Base-by-base conservation (phyloP, 495 filamentous ascomycete genomes). In the Xylaria telfairii region DNA sequence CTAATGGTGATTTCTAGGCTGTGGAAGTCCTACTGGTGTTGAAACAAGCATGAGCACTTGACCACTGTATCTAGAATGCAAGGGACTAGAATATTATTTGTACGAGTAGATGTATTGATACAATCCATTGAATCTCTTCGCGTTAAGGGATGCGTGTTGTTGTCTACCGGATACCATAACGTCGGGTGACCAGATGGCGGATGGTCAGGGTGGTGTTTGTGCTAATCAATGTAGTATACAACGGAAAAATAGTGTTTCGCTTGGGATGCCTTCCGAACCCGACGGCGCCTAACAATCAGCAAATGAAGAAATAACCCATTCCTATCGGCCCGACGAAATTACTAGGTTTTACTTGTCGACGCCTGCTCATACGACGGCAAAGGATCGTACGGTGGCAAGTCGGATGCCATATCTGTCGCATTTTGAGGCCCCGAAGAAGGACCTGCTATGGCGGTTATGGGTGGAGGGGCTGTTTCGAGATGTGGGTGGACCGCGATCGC, bases 371-470 rank as follows among this genome's bases (percentile, higher is more conserved):
- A 70, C 13, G 68, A 17, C 4, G 68, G 68, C 30, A n/a, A 10
- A 65, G 68, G 60, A 0, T 70, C 68, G 5, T 70, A 65, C 39
- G 5, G 60, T n/a, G 68, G 68, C 61, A 65, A 12, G 3, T 61
- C 53, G 15, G 59, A 12, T 21, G 6, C 19, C 37, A 32, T 17
- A 15, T 34, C 44, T 4, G 24, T 9, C 6, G 15, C 19, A 57
- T 46, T 30, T 37, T 19, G 19, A 17, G 60, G 24, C 19, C 2
- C 19, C 3, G 68, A 56, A n/a, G 67, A 64, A 34, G 60, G 68
- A 2, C 68, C 68, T 3, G 60, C 37, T 54, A 28, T 9, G 30
- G 42, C 46, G 19, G 67, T 17, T 32, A 21, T 2, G 7, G 67
- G 24, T 6, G 32, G 21, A 13, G 13, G 44, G 41, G 57, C 44